Conservation (phyloP, 495 filamentous ascomycete genomes). For the Copromyces sp. region DNA sequence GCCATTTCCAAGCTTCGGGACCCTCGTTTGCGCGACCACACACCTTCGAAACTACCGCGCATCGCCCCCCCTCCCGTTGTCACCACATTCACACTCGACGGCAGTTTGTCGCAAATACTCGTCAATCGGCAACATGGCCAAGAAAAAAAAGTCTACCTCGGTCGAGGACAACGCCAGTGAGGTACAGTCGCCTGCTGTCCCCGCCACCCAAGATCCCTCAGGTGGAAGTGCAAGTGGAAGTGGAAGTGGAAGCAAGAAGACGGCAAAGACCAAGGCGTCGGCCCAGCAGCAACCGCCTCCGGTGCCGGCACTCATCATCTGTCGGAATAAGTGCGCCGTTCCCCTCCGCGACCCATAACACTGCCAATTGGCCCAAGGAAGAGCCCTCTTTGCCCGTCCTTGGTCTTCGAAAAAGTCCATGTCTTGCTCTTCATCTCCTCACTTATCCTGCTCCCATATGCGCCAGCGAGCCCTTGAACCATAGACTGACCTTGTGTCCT, state of each 20-base stretch:
- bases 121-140: conserved; percentile 5
- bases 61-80: background rate
- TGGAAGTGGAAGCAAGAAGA: conserved; percentile 3
- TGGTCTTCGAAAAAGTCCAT: background rate
- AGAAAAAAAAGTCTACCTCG: conserved; percentile 7
- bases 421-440: background rate
- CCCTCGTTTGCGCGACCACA: background rate
- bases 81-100: background rate
- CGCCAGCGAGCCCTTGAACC: background rate
- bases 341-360: background rate
- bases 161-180: conserved; percentile 2
- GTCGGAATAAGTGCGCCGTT: conserved; percentile 11
- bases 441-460: background rate
- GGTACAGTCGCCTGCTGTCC: background rate
- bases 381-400: background rate
- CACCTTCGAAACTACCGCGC: background rate
- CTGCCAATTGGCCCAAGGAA: background rate
- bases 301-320: conserved; percentile 10
- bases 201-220: background rate
- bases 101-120: background rate
- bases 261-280: conserved; percentile 6
- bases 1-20: background rate
- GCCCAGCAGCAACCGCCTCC: background rate
- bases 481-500: background rate
- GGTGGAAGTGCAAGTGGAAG: background rate